A percentile compares a stretch with the other conserved stretches of the same genome.
These are phyloP conservation scores for Mycena maculata DNA, from an alignment of 768 basidiomycete genomes.

Conservation along the genomic window DNA sequence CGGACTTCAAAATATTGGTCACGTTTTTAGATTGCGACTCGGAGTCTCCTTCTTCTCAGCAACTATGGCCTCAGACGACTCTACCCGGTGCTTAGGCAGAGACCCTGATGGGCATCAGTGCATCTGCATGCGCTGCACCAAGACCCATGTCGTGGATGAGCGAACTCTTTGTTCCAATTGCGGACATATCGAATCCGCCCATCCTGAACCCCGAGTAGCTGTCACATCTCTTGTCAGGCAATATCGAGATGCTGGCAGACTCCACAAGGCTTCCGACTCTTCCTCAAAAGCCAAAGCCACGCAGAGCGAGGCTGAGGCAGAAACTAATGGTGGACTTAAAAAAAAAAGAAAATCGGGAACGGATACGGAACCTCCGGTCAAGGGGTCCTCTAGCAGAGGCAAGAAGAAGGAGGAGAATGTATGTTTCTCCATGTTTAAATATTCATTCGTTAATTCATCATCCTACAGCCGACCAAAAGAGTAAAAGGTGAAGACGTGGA, in stretches of 20 bases:
- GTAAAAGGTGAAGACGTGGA: background rate
- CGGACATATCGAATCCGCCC: conserved; percentile 6
- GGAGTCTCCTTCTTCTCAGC: background rate
- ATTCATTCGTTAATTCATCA: too few species aligned
- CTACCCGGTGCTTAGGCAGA: background rate
- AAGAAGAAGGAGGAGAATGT: background rate
- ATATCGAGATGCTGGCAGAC: background rate
- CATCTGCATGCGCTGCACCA: conserved; percentile 3
- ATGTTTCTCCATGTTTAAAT: background rate
- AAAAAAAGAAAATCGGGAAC: background rate
- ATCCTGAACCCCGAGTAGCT: background rate
- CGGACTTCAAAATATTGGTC: conserved; percentile 4
- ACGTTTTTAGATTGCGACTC: too few species aligned
- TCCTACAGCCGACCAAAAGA: background rate
- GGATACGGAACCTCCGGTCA: background rate
- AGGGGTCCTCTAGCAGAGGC: background rate
- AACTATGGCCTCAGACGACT: background rate
- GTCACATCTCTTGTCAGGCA: background rate
- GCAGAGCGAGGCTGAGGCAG: background rate
- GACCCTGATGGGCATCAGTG: background rate
- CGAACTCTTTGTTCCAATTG: conserved; percentile 2
- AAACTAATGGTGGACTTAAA: background rate
- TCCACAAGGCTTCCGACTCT: background rate
- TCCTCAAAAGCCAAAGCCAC: background rate
- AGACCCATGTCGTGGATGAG: background rate